Conservation (phyloP, 164 flowering plant species). For the Chloranthus sessilifolius region DNA sequence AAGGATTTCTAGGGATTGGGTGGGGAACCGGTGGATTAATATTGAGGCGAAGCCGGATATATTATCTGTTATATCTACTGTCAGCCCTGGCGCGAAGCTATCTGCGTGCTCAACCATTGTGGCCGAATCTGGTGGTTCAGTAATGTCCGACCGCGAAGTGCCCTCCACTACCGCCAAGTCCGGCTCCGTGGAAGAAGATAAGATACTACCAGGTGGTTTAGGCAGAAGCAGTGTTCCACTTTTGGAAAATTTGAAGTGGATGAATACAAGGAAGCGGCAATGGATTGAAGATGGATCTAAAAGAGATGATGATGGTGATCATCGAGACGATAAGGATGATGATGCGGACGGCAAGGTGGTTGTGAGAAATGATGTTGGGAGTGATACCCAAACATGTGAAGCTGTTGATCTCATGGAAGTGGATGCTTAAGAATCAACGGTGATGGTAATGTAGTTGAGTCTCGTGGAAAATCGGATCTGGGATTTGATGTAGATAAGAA, state of each 20-base stretch:
- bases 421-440: conserved; percentile 12
- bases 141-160: conserved; percentile 20
- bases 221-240: conserved; percentile 2
- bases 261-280: conserved; percentile 18
- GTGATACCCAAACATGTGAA: conserved; percentile 9
- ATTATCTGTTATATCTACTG: conserved; percentile 33
- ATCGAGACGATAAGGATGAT: conserved; percentile 7
- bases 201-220: conserved; percentile 16
- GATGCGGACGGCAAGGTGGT: conserved; percentile 7
- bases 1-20: conserved; percentile 80
- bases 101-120: conserved; percentile 36
- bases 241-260: conserved; percentile 14
- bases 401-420: conserved; percentile 24
- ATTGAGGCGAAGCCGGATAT: conserved; percentile 57
- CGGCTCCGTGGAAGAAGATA: conserved; percentile 28
- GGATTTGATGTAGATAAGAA: no score
- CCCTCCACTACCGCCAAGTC: conserved; percentile 17
- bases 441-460: not conserved
- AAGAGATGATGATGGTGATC: conserved; percentile 17
- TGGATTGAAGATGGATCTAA: conserved; percentile 19
- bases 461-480: no score
- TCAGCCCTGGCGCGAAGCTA: conserved; percentile 35
- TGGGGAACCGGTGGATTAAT: conserved; percentile 57
- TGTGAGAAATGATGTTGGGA: conserved; percentile 7
- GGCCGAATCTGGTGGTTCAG: conserved; percentile 28